phyloP scores from a whole-genome alignment of 169 alveolate species.

The Theileria equi region DNA sequence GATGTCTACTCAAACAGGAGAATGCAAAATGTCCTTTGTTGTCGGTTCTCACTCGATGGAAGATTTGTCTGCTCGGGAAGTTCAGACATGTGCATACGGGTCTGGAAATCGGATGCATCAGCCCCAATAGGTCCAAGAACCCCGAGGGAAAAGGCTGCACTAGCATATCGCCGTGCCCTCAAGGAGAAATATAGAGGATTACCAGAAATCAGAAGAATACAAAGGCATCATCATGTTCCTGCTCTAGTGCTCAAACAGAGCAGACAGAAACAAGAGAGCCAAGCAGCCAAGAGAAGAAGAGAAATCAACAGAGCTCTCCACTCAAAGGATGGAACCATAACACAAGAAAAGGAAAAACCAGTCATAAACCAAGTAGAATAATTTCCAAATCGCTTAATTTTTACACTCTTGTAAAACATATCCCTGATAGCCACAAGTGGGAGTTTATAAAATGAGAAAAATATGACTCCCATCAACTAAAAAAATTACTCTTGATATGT shows the following conservation, averaged over 20 bases:
- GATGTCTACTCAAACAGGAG: constrained; percentile 96
- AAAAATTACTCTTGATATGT: too few relatives aligned
- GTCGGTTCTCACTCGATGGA: constrained; percentile 91
- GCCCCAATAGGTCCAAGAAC: constrained; percentile 70
- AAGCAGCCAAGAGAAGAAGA: constrained; percentile 53
- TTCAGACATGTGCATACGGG: constrained; percentile 94
- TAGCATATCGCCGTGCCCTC: constrained; percentile 81
- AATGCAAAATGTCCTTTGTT: constrained; percentile 91
- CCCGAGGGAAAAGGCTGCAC: constrained; percentile 77
- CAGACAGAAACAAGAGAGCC: constrained; percentile 62
- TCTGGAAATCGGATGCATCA: constrained; percentile 90
- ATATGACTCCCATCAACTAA: too few relatives aligned
- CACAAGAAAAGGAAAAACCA: constrained; percentile 54
- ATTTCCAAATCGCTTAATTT: neutral
- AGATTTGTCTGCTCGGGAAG: constrained; percentile 93
- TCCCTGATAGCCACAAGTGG: too few relatives aligned
- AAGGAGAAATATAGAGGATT: constrained; percentile 77
- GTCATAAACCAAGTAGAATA: constrained; percentile 51
- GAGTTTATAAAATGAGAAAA: too few relatives aligned
- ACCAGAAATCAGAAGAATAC: constrained; percentile 82
- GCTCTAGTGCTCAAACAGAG: constrained; percentile 72
- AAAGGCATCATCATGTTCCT: constrained; percentile 86
- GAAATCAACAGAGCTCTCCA: constrained; percentile 60
- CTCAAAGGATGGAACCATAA: constrained; percentile 19
- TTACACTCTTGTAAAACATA: neutral